These are phyloP conservation scores for Gloeostereum incarnatum DNA, from an alignment of 768 basidiomycete species.

Conservation along the genomic window DNA sequence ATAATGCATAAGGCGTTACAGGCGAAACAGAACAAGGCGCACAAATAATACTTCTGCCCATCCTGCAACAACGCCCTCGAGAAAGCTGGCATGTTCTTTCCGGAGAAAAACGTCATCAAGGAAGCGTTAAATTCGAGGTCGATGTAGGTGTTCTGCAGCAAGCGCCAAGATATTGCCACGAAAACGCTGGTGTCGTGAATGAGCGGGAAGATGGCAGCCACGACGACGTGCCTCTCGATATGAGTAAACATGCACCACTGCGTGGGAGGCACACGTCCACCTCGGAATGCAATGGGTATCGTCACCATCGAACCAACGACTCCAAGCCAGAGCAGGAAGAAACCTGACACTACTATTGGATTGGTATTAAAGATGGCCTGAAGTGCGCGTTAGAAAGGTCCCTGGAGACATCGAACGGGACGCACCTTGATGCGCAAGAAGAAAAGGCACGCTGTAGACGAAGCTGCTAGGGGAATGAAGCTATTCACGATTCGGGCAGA, in stretches of 20 bases:
- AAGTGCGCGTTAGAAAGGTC: no score
- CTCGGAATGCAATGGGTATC: conserved; percentile 14
- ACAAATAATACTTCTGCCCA: conserved; percentile 24
- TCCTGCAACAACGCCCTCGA: conserved; percentile 16
- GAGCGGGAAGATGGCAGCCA: conserved; percentile 11
- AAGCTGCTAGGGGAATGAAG: conserved; percentile 13
- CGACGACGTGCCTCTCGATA: conserved; percentile 9
- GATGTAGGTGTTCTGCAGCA: conserved; percentile 10
- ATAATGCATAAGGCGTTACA: background rate
- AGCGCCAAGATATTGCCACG: conserved; percentile 18
- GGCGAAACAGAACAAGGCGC: conserved; percentile 6
- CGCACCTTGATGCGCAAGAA: conserved; percentile 18
- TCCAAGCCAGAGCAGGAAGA: conserved; percentile 19
- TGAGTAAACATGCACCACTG: conserved; percentile 14
- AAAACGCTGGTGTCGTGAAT: conserved; percentile 21
- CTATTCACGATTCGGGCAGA: background rate
- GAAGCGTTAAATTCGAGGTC: conserved; percentile 5
- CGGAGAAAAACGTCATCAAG: conserved; percentile 9
- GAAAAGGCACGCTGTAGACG: conserved; percentile 16
- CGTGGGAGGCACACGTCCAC: conserved; percentile 13
- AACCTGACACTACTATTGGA: conserved; percentile 12
- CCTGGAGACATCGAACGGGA: no score
- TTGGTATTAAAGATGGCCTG: conserved; percentile 15
- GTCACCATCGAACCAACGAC: conserved; percentile 17
- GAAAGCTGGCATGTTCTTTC: conserved; percentile 16